phyloP scores from a whole-genome alignment of 2,329 filamentous ascomycete species.

The Furcasterigmium furcatum region DNA sequence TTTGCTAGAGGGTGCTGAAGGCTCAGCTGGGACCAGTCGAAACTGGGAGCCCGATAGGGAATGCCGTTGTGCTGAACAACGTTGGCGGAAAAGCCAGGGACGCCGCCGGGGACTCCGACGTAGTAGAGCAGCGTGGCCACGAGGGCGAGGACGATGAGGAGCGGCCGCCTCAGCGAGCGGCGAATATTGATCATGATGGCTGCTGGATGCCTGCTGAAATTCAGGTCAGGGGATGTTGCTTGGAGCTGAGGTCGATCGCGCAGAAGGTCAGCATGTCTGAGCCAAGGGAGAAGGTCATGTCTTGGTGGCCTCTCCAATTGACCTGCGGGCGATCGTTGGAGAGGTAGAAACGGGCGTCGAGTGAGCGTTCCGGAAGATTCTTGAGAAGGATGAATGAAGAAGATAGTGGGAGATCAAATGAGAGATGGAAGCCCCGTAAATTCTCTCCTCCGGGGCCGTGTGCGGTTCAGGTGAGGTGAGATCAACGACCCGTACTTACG shows the following conservation, averaged over 20 bases:
- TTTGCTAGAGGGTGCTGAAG: conserved; percentile 26
- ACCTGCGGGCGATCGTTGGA: no score
- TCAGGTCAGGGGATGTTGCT: neutral
- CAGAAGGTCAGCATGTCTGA: conserved; percentile 9
- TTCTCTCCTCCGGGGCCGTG: no score
- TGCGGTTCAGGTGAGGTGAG: no score
- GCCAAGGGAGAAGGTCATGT: conserved; percentile 7
- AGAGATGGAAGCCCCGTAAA: no score
- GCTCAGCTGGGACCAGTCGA: conserved; percentile 31
- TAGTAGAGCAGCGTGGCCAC: conserved; percentile 8
- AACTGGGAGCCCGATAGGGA: conserved; percentile 19
- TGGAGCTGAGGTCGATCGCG: neutral
- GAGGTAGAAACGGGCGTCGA: no score
- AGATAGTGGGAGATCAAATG: no score
- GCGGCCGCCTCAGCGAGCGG: conserved; percentile 9
- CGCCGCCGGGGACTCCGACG: conserved; percentile 5
- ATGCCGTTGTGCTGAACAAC: conserved; percentile 7
- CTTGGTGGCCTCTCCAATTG: conserved; percentile 2
- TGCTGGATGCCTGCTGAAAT: conserved; percentile 5
- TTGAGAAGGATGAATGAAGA: no score
- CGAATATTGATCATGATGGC: conserved; percentile 14
- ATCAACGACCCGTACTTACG: no score
- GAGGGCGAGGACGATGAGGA: conserved; percentile 8
- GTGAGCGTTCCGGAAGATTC: no score
- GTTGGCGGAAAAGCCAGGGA: conserved; percentile 3